Evolutionary conservation across 805 yeast genomes (phyloP).

Genomic region (Clavispora fructus): DNA sequence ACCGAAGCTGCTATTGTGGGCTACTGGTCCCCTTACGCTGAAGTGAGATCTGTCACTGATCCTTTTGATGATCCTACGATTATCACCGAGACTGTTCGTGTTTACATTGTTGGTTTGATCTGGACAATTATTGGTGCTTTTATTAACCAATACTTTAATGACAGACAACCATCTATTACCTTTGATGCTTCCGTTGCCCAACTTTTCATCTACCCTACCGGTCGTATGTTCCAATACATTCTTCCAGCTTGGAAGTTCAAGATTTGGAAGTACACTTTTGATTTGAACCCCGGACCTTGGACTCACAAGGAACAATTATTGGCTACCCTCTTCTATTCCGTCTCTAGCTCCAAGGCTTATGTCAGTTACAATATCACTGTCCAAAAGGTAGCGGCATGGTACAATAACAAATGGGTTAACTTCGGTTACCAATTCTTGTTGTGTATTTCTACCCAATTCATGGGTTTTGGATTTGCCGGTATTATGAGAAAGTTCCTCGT

Average conservation of each 20-base stretch:
- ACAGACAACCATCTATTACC: slow-evolving; percentile 13
- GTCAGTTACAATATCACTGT: slow-evolving; percentile 27
- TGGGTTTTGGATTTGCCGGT: slow-evolving; percentile 31
- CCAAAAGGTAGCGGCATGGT: slow-evolving; percentile 12
- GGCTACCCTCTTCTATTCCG: slow-evolving; percentile 41
- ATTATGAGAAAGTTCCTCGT: slow-evolving; percentile 24
- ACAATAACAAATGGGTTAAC: slow-evolving; percentile 22
- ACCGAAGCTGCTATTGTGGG: slow-evolving; percentile 35
- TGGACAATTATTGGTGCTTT: slow-evolving; percentile 26
- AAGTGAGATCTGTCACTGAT: slow-evolving; percentile 35
- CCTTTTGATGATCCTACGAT: slow-evolving; percentile 33
- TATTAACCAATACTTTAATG: slow-evolving; percentile 13
- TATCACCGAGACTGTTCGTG: slow-evolving; percentile 34
- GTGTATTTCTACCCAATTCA: slow-evolving; percentile 20
- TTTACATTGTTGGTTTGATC: slow-evolving; percentile 15
- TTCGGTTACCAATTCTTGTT: slow-evolving; percentile 21
- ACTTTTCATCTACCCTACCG: slow-evolving; percentile 16
- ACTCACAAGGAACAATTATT: slow-evolving; percentile 61
- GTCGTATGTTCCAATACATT: slow-evolving; percentile 34
- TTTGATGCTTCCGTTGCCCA: slow-evolving; percentile 13
- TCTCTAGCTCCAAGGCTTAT: slow-evolving; percentile 24
- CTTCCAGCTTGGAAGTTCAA: slow-evolving; percentile 38
- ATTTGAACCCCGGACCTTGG: slow-evolving; percentile 63
- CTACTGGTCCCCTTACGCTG: slow-evolving; percentile 39
- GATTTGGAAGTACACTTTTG: slow-evolving; percentile 31